Conservation (phyloP, 2,329 filamentous ascomycete species). For the Sporothrix protearum region DNA sequence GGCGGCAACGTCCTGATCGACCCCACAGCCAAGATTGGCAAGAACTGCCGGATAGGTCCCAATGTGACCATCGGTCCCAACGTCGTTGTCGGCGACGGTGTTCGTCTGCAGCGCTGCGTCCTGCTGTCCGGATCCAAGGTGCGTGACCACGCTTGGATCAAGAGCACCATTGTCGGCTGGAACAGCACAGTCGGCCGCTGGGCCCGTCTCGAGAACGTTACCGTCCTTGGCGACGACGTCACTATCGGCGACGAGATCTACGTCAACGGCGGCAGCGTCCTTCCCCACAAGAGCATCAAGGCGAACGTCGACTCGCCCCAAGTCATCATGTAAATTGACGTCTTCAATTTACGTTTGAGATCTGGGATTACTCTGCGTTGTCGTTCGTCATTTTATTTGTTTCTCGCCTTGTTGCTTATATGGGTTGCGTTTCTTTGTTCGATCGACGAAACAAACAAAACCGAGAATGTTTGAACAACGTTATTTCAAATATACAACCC, state of each 20-base stretch:
- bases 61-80: slow-evolving; percentile 95
- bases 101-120: slow-evolving; percentile 89
- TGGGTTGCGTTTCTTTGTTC: slow-evolving; percentile 1
- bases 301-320: slow-evolving; percentile 82
- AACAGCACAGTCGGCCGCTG: slow-evolving; percentile 94
- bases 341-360: slow-evolving; percentile 6
- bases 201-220: slow-evolving; percentile 95
- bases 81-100: slow-evolving; percentile 89
- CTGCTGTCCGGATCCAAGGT: slow-evolving; percentile 85
- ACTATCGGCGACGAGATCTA: slow-evolving; percentile 98
- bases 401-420: neutral
- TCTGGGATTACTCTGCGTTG: neutral
- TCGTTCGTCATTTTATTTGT: neutral
- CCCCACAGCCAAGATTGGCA: slow-evolving; percentile 90
- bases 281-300: slow-evolving; percentile 99
- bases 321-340: slow-evolving; percentile 57
- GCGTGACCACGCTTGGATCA: slow-evolving; percentile 98
- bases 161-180: slow-evolving; percentile 98
- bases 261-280: slow-evolving; percentile 91
- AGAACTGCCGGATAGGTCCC: slow-evolving; percentile 96
- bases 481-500: neutral
- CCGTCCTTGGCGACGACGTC: slow-evolving; percentile 95
- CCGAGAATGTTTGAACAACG: neutral
- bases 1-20: slow-evolving; percentile 96
- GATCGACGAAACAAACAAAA: slow-evolving; percentile 7